Conservation (phyloP, 805 yeast species). For the Priceomyces fermenticarens region DNA sequence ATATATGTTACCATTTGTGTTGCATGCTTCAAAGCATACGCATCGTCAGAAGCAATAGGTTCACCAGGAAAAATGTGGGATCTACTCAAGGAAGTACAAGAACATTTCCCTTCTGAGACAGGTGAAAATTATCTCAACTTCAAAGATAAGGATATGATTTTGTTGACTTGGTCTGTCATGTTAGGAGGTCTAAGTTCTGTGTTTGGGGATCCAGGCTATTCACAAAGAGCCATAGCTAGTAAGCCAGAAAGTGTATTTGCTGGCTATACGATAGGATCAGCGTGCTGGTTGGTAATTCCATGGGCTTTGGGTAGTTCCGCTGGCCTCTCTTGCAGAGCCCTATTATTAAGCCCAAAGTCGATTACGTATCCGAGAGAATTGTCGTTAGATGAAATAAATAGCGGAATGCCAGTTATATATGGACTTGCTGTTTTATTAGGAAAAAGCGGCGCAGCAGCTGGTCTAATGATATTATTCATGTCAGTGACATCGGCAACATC, state of each 20-base stretch:
- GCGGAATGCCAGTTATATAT: constrained; percentile 20
- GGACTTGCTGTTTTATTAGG: constrained; percentile 21
- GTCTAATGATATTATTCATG: constrained; percentile 32
- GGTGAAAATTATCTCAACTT: constrained; percentile 2
- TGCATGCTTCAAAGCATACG: constrained; percentile 20
- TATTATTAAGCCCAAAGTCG: constrained; percentile 18
- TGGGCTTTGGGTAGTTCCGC: constrained; percentile 22
- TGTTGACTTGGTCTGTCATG: constrained; percentile 6
- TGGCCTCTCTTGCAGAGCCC: constrained; percentile 40
- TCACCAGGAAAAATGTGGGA: constrained; percentile 24
- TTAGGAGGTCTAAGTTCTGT: constrained; percentile 4
- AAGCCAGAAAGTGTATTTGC: constrained; percentile 18
- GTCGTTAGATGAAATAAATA: constrained; percentile 13
- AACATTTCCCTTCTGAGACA: not conserved
- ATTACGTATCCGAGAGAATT: constrained; percentile 9
- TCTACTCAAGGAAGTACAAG: constrained; percentile 26
- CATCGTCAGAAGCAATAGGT: constrained; percentile 17
- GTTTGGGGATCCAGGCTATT: constrained; percentile 20
- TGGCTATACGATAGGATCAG: constrained; percentile 24
- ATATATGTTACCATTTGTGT: constrained; percentile 18
- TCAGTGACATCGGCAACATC: constrained; percentile 42
- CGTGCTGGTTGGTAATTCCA: constrained; percentile 36
- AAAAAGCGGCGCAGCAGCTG: constrained; percentile 24
- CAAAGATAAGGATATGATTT: constrained; percentile 8
- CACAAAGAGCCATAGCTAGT: constrained; percentile 23